These are phyloP conservation scores for Aurinia saxatilis DNA, from an alignment of 345 rosid species.

Conservation along the genomic window DNA sequence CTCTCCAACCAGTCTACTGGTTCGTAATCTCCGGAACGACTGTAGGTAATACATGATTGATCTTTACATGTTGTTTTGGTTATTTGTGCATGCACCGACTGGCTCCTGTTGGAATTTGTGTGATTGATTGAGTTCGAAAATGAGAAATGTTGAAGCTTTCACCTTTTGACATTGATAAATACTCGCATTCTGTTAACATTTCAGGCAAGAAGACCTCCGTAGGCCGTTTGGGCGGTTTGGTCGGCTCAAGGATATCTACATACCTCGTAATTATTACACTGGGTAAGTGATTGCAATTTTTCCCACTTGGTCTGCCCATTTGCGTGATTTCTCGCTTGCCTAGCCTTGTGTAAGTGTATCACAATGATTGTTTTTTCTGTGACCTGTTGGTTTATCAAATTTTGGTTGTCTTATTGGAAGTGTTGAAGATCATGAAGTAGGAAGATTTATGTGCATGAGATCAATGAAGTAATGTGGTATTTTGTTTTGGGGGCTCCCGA, in stretches of 20 bases:
- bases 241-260: slow-evolving; percentile 71
- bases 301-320: background rate
- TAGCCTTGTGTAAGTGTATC: slow-evolving; percentile 5
- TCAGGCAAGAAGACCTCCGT: slow-evolving; percentile 78
- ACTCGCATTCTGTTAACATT: background rate
- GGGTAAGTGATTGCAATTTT: slow-evolving; percentile 42
- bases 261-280: slow-evolving; percentile 86
- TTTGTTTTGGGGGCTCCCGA: too few species aligned
- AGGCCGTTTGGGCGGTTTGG: slow-evolving; percentile 79
- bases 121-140: background rate
- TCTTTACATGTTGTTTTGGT: background rate
- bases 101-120: background rate
- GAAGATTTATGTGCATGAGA: slow-evolving; percentile 23
- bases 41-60: slow-evolving; percentile 45
- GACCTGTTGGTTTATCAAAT: slow-evolving; percentile 41
- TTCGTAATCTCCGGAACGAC: slow-evolving; percentile 73
- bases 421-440: slow-evolving; percentile 49
- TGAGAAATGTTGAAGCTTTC: background rate
- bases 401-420: slow-evolving; percentile 75
- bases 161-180: too few species aligned
- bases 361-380: slow-evolving; percentile 20
- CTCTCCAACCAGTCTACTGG: slow-evolving; percentile 73
- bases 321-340: background rate
- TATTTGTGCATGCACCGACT: too few species aligned
- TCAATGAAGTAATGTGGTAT: too few species aligned